Percentiles rank a stretch among this genome's conserved stretches.
These are phyloP conservation scores for Penicillium pancosmium DNA, from an alignment of 495 filamentous ascomycete species.

Conservation along the genomic window DNA sequence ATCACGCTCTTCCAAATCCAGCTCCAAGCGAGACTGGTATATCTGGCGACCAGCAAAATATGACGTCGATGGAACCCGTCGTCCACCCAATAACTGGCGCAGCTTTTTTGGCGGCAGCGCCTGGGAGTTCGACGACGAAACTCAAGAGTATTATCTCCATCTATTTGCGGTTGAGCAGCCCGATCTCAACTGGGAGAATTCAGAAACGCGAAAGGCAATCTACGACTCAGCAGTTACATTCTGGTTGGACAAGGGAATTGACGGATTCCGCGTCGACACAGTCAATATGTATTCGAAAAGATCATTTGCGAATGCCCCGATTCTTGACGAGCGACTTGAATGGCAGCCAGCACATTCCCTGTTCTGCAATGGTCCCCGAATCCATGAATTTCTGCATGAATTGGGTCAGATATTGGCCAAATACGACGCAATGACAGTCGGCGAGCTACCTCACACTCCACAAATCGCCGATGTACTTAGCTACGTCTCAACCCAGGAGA, in stretches of 20 bases:
- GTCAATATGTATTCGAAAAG: constrained; percentile 58
- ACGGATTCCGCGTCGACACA: constrained; percentile 60
- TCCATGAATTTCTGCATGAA: constrained; percentile 56
- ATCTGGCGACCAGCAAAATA: constrained; percentile 57
- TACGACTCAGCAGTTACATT: constrained; percentile 52
- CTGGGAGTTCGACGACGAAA: constrained; percentile 56
- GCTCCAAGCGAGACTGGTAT: constrained; percentile 61
- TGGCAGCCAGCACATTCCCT: constrained; percentile 48
- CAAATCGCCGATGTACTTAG: constrained; percentile 45
- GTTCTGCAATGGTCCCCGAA: constrained; percentile 61
- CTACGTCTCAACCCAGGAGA: constrained; percentile 47
- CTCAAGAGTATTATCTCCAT: constrained; percentile 56
- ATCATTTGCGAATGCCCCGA: constrained; percentile 44
- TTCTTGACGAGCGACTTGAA: constrained; percentile 36
- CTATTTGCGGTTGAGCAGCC: constrained; percentile 55
- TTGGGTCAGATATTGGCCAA: constrained; percentile 47
- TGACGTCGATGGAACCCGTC: constrained; percentile 50
- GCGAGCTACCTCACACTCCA: constrained; percentile 51
- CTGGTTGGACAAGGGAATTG: constrained; percentile 55
- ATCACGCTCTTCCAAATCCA: constrained; percentile 47
- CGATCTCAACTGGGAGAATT: constrained; percentile 60
- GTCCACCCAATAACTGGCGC: constrained; percentile 64
- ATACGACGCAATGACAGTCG: constrained; percentile 54
- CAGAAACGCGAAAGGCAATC: constrained; percentile 48
- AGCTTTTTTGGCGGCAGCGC: constrained; percentile 55